These are phyloP conservation scores for Taxillus chinensis DNA, from an alignment of 164 flowering plant genomes.

Conservation along the genomic window DNA sequence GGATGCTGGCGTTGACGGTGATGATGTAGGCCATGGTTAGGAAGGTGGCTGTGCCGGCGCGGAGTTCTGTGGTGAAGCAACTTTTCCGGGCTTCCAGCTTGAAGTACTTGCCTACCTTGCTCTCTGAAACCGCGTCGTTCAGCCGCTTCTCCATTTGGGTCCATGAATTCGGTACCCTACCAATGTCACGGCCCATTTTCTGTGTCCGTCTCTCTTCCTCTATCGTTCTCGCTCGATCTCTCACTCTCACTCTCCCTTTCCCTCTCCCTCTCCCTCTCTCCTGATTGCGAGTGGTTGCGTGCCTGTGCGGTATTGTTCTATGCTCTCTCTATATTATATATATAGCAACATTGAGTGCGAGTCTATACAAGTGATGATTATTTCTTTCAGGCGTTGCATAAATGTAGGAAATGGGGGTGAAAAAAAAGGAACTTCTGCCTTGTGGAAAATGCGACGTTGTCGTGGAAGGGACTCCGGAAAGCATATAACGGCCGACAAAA, in stretches of 20 bases:
- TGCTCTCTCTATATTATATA: too few relatives aligned
- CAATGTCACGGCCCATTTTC: constrained; percentile 18
- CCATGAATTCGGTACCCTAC: constrained; percentile 29
- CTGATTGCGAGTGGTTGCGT: not conserved
- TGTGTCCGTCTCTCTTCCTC: constrained; percentile 15
- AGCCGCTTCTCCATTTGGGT: constrained; percentile 24
- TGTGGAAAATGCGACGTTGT: too few relatives aligned
- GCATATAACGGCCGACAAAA: too few relatives aligned
- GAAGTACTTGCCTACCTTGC: constrained; percentile 58
- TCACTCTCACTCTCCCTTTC: constrained; percentile 2
- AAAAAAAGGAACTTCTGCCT: too few relatives aligned
- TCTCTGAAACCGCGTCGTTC: constrained; percentile 43
- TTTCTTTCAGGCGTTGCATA: too few relatives aligned
- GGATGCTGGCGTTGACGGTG: constrained; percentile 70
- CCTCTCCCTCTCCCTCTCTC: not conserved
- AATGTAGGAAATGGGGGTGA: too few relatives aligned
- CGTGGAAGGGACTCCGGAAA: too few relatives aligned
- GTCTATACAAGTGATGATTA: too few relatives aligned
- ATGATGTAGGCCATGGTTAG: constrained; percentile 89
- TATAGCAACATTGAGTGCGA: too few relatives aligned
- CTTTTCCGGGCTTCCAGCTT: constrained; percentile 63
- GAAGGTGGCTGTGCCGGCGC: constrained; percentile 79
- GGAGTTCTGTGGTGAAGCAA: constrained; percentile 60
- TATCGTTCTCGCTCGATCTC: constrained; percentile 13
- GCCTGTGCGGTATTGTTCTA: too few relatives aligned